These are phyloP conservation scores for Exophiala xenobiotica DNA, from an alignment of 2,329 filamentous ascomycete species.

Conservation along the genomic window DNA sequence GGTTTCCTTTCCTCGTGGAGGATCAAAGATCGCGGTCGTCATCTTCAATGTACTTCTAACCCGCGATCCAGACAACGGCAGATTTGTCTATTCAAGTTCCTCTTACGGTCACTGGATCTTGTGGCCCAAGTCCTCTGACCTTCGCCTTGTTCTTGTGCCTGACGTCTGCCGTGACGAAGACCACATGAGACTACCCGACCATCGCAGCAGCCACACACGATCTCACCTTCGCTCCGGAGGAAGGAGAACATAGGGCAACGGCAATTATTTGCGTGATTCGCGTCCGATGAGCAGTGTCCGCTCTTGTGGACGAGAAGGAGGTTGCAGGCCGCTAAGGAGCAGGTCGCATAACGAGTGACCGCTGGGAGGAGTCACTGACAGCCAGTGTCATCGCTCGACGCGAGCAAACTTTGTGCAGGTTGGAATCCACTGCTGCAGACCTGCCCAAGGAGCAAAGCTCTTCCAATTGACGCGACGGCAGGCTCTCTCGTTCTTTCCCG, in stretches of 20 bases:
- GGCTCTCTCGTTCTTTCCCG: too few relatives aligned
- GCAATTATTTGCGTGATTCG: constrained; percentile 1
- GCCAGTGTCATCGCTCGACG: constrained; percentile 20
- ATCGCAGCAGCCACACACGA: neutral
- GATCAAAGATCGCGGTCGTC: too few relatives aligned
- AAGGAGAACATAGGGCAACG: too few relatives aligned
- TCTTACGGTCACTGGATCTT: neutral
- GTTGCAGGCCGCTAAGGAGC: constrained; percentile 22
- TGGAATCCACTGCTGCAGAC: constrained; percentile 12
- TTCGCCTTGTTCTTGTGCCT: constrained; percentile 5
- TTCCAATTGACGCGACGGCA: neutral
- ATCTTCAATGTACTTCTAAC: too few relatives aligned
- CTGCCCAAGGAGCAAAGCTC: constrained; percentile 21
- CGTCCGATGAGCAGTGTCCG: constrained; percentile 2
- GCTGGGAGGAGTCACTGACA: constrained; percentile 16
- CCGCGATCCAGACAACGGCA: too few relatives aligned
- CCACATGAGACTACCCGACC: constrained; percentile 4
- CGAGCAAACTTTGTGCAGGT: constrained; percentile 17
- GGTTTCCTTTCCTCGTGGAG: too few relatives aligned
- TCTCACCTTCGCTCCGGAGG: neutral
- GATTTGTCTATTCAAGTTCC: neutral
- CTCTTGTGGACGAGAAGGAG: constrained; percentile 3
- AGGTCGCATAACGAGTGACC: constrained; percentile 24
- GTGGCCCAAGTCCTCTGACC: constrained; percentile 1
- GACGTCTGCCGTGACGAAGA: neutral